Conservation (phyloP, 2,329 filamentous ascomycete genomes). For the Fusarium albosuccineum region DNA sequence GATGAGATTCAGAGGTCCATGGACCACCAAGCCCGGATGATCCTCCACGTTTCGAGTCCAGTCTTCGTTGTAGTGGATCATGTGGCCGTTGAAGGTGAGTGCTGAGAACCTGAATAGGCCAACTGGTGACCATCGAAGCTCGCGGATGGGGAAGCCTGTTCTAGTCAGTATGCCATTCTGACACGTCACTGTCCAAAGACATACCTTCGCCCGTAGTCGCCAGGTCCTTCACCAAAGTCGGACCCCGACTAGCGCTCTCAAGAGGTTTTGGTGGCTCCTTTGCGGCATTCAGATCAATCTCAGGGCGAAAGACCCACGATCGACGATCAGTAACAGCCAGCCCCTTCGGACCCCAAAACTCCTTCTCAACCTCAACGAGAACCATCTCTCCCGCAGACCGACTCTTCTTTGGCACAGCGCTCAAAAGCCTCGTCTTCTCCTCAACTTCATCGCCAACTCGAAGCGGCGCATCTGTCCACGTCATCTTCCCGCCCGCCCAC, state of each 20-base stretch:
- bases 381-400: constrained; percentile 71
- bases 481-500: constrained; percentile 75
- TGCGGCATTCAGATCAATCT: constrained; percentile 43
- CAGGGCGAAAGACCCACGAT: constrained; percentile 62
- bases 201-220: constrained; percentile 21
- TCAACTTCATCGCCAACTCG: constrained; percentile 67
- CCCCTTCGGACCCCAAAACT: constrained; percentile 65
- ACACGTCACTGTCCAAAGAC: neutral
- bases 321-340: constrained; percentile 67
- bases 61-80: constrained; percentile 81
- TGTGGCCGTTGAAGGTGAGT: constrained; percentile 87
- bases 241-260: constrained; percentile 29
- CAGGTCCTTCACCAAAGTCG: constrained; percentile 47
- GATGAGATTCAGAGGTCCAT: constrained; percentile 83
- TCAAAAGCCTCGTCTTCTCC: constrained; percentile 68
- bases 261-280: constrained; percentile 37
- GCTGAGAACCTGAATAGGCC: constrained; percentile 85
- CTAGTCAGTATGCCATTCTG: neutral
- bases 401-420: constrained; percentile 67
- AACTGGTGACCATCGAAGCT: constrained; percentile 59
- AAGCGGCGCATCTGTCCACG: constrained; percentile 58
- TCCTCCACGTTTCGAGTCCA: constrained; percentile 76
- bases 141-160: constrained; percentile 45
- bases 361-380: constrained; percentile 73
- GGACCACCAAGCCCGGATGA: constrained; percentile 79